A percentile compares a stretch with the other conserved stretches of the same genome.
Evolutionary conservation across 2,329 filamentous ascomycete genomes (phyloP).

Genomic region (Cytospora mali): DNA sequence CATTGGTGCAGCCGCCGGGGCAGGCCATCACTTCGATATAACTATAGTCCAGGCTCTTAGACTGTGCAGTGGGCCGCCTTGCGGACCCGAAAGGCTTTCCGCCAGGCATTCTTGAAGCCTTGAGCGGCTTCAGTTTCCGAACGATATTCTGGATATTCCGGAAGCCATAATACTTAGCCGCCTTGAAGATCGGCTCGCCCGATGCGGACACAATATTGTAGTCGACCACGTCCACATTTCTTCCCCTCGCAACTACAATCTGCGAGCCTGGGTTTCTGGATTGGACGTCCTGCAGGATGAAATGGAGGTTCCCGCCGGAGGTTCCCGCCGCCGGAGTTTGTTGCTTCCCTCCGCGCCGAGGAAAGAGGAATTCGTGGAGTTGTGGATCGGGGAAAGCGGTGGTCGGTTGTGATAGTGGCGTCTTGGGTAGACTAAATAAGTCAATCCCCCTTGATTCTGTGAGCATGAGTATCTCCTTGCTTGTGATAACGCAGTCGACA

Average conservation of each 20-base stretch:
- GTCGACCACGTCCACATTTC: slow-evolving; percentile 90
- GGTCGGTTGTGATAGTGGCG: slow-evolving; percentile 49
- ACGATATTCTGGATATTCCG: slow-evolving; percentile 98
- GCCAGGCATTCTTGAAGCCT: slow-evolving; percentile 77
- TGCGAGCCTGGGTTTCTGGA: slow-evolving; percentile 70
- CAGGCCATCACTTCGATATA: slow-evolving; percentile 99
- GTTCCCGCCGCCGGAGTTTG: slow-evolving; percentile 66
- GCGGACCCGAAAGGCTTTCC: slow-evolving; percentile 63
- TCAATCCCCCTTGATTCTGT: slow-evolving; percentile 77
- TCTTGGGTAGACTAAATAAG: slow-evolving; percentile 70
- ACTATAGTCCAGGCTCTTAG: slow-evolving; percentile 67
- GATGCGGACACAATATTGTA: slow-evolving; percentile 67
- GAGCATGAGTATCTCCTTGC: slow-evolving; percentile 89
- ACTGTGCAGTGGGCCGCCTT: slow-evolving; percentile 55
- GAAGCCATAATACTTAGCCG: slow-evolving; percentile 95
- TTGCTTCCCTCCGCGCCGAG: slow-evolving; percentile 46
- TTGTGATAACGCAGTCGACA: slow-evolving; percentile 97
- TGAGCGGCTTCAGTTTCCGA: slow-evolving; percentile 81
- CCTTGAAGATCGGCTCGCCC: slow-evolving; percentile 68
- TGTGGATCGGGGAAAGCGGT: slow-evolving; percentile 72
- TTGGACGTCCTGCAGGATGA: slow-evolving; percentile 77
- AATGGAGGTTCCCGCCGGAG: slow-evolving; percentile 86
- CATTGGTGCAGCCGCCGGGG: slow-evolving; percentile 97
- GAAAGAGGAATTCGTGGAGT: slow-evolving; percentile 76
- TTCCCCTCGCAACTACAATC: slow-evolving; percentile 72